phyloP scores from a whole-genome alignment of 1,139 yeast genomes.

The Yamadazyma mexicana region DNA sequence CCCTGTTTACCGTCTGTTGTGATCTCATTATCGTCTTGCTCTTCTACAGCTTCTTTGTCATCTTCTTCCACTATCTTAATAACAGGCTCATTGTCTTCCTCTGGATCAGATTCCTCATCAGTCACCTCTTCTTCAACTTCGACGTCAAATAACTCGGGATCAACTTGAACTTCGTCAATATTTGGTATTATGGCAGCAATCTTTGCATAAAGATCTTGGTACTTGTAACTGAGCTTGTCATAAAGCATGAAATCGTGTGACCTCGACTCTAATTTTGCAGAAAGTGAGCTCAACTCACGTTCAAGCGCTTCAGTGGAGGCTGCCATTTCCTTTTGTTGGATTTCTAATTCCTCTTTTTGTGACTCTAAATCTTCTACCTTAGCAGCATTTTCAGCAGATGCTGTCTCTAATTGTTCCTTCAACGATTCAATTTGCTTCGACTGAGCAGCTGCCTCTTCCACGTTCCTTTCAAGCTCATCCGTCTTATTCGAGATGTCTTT shows the following conservation, averaged over 20 bases:
- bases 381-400: neutral
- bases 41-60: slow-evolving; percentile 1
- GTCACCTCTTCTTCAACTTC: slow-evolving; percentile 7
- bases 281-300: neutral
- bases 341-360: neutral
- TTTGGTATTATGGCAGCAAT: slow-evolving; percentile 11
- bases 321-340: neutral
- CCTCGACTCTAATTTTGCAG: slow-evolving; percentile 3
- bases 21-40: neutral
- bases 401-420: neutral
- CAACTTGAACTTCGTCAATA: slow-evolving; percentile 8
- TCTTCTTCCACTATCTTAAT: neutral
- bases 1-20: slow-evolving; percentile 2
- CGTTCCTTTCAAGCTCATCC: neutral
- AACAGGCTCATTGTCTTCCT: neutral
- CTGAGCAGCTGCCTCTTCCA: neutral
- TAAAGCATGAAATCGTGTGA: slow-evolving; percentile 12
- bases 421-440: slow-evolving; percentile 2
- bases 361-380: neutral
- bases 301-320: neutral
- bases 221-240: slow-evolving; percentile 12
- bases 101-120: neutral
- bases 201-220: slow-evolving; percentile 10
- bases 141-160: slow-evolving; percentile 13
- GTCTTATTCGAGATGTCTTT: neutral